Conservation (phyloP, 176 grass and related monocot genomes). For the Oryza officinalis region DNA sequence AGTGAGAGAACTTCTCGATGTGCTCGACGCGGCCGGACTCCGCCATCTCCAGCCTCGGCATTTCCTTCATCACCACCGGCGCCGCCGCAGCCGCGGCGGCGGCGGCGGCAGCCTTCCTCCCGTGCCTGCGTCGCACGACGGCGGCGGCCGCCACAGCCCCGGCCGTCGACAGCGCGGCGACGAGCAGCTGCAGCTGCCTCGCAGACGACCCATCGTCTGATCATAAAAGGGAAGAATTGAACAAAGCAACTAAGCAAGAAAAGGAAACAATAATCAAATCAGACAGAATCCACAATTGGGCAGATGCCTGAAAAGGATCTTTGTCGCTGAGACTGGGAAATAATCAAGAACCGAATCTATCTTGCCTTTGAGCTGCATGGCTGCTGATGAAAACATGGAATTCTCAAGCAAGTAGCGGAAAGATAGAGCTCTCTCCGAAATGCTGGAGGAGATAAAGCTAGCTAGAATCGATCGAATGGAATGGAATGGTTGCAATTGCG, state of each 20-base stretch:
- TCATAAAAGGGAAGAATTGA: background rate
- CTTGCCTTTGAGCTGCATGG: background rate
- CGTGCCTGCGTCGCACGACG: background rate
- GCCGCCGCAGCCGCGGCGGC: background rate
- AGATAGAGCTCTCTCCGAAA: background rate
- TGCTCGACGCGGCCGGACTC: conserved; percentile 47
- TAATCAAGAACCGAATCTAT: background rate
- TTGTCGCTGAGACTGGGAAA: background rate
- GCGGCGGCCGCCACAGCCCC: conserved; percentile 15
- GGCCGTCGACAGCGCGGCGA: conserved; percentile 37
- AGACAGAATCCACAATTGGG: background rate
- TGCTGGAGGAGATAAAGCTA: background rate
- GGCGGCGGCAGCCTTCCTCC: background rate
- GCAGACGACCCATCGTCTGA: conserved; percentile 26
- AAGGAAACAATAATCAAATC: background rate
- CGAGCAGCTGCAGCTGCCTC: conserved; percentile 36
- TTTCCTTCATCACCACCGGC: conserved; percentile 15
- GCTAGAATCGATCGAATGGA: background rate
- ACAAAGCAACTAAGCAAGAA: background rate
- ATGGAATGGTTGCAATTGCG: background rate
- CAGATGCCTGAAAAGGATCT: background rate
- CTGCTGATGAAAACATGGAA: background rate
- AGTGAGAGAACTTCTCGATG: conserved; percentile 69
- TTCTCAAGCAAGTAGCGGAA: background rate
- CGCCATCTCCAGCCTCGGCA: conserved; percentile 39